Evolutionary conservation across 768 basidiomycete species (phyloP).

Genomic region (Collybia sp.): DNA sequence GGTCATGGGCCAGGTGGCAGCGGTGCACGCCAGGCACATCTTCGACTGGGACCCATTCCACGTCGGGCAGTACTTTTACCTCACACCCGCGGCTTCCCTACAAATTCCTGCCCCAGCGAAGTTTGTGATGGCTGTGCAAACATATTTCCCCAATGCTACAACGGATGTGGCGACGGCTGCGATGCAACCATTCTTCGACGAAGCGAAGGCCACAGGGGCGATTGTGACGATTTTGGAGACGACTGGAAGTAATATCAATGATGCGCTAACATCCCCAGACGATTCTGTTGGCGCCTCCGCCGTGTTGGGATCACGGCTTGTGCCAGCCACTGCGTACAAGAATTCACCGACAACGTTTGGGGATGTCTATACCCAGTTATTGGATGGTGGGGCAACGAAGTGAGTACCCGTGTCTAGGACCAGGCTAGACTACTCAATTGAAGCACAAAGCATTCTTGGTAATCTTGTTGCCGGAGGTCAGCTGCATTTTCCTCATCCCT

Average conservation of each 20-base stretch:
- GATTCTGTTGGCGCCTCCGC: constrained; percentile 8
- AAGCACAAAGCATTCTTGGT: no score
- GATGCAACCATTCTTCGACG: constrained; percentile 16
- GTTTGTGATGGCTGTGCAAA: constrained; percentile 2
- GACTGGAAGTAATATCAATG: no score
- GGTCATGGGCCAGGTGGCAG: no score
- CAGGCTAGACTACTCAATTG: no score
- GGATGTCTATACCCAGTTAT: constrained; percentile 13
- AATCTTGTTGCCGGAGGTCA: no score
- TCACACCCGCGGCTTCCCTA: neutral
- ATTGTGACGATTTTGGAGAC: constrained; percentile 3
- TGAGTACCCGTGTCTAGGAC: no score
- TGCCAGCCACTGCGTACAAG: no score
- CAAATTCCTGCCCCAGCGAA: no score
- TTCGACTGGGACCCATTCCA: constrained; percentile 18
- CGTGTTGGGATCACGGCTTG: constrained; percentile 14
- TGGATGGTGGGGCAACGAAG: constrained; percentile 11
- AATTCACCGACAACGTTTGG: constrained; percentile 12
- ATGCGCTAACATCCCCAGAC: constrained; percentile 7
- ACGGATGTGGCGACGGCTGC: constrained; percentile 7
- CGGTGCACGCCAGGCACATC: no score
- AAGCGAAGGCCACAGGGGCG: constrained; percentile 10
- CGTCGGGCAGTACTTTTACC: constrained; percentile 24
- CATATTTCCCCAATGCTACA: constrained; percentile 15
- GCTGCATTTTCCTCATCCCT: no score